A percentile compares a stretch with the other conserved stretches of the same genome.
Evolutionary conservation across 108 stramenopile species (phyloP).

Genomic region (Conticribra guillardii): DNA sequence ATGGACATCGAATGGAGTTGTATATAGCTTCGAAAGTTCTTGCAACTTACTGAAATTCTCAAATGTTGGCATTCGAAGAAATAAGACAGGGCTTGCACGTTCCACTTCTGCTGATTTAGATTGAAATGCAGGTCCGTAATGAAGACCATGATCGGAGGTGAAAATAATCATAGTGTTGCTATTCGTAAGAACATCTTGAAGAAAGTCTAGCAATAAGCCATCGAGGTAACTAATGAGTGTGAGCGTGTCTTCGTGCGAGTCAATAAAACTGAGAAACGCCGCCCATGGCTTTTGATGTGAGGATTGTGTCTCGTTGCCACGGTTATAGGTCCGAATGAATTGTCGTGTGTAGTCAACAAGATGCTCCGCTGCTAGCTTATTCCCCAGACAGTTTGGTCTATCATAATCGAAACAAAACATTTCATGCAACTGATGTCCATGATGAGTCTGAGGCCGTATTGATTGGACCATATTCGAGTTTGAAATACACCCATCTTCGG

Average conservation of each 20-base stretch:
- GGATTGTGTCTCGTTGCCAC: slow-evolving; percentile 4
- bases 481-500: slow-evolving; percentile 57
- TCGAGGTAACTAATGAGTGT: slow-evolving; percentile 46
- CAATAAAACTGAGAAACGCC: slow-evolving; percentile 55
- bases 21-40: slow-evolving; percentile 31
- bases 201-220: slow-evolving; percentile 17
- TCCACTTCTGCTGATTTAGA: slow-evolving; percentile 39
- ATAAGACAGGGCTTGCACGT: slow-evolving; percentile 46
- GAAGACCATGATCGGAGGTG: slow-evolving; percentile 63
- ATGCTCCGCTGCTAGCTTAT: slow-evolving; percentile 41
- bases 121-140: slow-evolving; percentile 56
- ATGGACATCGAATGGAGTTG: slow-evolving; percentile 60
- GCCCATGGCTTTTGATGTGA: slow-evolving; percentile 42
- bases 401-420: slow-evolving; percentile 59
- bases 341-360: slow-evolving; percentile 33
- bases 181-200: slow-evolving; percentile 20
- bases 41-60: slow-evolving; percentile 4
- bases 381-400: slow-evolving; percentile 62
- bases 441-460: slow-evolving; percentile 51
- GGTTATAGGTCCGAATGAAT: slow-evolving; percentile 47
- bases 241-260: slow-evolving; percentile 61
- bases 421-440: slow-evolving; percentile 45
- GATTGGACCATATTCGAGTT: slow-evolving; percentile 65
- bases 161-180: slow-evolving; percentile 50
- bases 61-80: slow-evolving; percentile 36